Percentiles rank a stretch among this genome's conserved stretches.
Evolutionary conservation across 257 asterid species (phyloP).

Genomic region (Sherardia arvensis): DNA sequence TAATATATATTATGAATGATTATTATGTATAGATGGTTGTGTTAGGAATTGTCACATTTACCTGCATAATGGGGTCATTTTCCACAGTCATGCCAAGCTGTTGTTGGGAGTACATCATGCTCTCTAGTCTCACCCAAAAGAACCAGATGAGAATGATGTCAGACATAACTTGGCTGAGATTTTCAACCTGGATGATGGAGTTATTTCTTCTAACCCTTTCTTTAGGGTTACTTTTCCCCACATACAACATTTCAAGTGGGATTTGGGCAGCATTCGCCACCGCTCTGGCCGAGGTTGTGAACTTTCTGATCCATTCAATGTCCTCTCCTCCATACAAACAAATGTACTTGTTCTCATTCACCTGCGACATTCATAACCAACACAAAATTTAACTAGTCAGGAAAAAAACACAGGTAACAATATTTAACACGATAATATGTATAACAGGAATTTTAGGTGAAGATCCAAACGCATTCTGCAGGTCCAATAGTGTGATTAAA

Average conservation of each 20-base stretch:
- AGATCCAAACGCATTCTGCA: too few relatives aligned
- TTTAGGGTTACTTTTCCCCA: conserved; percentile 63
- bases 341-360: conserved; percentile 40
- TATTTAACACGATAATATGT: too few relatives aligned
- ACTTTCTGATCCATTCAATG: conserved; percentile 63
- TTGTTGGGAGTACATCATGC: conserved; percentile 90
- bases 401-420: too few relatives aligned
- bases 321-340: conserved; percentile 93
- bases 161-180: conserved; percentile 49
- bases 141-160: conserved; percentile 47
- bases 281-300: conserved; percentile 35
- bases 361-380: conserved; percentile 25
- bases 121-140: conserved; percentile 79
- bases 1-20: too few relatives aligned
- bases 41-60: conserved; percentile 34
- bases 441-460: too few relatives aligned
- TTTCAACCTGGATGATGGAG: conserved; percentile 36
- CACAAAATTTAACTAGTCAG: background rate
- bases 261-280: conserved; percentile 36
- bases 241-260: conserved; percentile 67
- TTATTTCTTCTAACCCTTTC: conserved; percentile 60
- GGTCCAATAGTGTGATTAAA: too few relatives aligned
- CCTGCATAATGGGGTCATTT: conserved; percentile 53
- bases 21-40: too few relatives aligned
- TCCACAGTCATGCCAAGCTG: conserved; percentile 52